A percentile compares a stretch with the other conserved stretches of the same genome.
Conservation (phyloP, 371 early-diverging fungal species). For the Mortierella sp. region DNA sequence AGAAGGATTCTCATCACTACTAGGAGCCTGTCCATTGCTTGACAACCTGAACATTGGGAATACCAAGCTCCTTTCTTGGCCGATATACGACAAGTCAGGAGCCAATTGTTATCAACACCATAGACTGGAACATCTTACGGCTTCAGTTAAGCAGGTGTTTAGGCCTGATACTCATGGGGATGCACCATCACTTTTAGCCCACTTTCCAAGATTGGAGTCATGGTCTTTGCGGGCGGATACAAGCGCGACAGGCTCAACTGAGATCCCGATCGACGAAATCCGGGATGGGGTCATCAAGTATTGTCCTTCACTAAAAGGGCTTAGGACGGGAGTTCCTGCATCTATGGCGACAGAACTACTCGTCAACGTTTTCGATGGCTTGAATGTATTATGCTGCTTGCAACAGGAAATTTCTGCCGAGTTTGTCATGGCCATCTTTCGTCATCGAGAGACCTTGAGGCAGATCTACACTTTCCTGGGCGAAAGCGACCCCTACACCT, state of each 20-base stretch:
- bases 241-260: not conserved
- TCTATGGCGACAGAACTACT: not conserved
- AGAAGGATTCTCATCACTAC: not conserved
- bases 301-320: not conserved
- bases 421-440: not conserved
- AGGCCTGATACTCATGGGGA: not conserved
- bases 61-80: not conserved
- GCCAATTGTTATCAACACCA: not conserved
- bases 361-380: not conserved
- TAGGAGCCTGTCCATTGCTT: not conserved
- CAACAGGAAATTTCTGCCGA: not conserved
- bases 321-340: not conserved
- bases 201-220: not conserved
- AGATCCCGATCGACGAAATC: not conserved
- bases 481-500: not conserved
- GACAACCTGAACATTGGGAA: not conserved
- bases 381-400: not conserved
- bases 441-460: not conserved
- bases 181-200: constrained; percentile 1
- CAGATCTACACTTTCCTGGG: not conserved
- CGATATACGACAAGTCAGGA: not conserved
- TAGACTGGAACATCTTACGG: not conserved
- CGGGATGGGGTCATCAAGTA: not conserved
- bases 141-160: not conserved
- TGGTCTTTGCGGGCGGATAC: not conserved